A percentile compares a stretch with the other conserved stretches of the same genome.
phyloP scores from a whole-genome alignment of 306 rosid species.

The Luffa acutangula region DNA sequence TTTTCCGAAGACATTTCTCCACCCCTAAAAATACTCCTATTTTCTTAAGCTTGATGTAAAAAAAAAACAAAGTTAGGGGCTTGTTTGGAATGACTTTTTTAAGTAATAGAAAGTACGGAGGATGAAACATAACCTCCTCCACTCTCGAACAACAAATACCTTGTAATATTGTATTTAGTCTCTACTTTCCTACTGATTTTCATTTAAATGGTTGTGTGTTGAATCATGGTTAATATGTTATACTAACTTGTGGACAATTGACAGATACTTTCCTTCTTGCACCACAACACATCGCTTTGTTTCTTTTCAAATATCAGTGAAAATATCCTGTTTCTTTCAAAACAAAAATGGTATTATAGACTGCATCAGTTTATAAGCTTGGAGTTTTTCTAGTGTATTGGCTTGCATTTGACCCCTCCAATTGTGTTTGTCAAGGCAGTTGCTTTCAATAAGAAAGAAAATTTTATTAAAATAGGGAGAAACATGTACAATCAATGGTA shows the following conservation, averaged over 20 bases:
- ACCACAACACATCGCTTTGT: background rate
- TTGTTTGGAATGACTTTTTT: too few relatives aligned
- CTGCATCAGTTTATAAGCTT: background rate
- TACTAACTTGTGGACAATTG: background rate
- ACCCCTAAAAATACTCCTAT: too few relatives aligned
- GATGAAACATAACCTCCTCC: too few relatives aligned
- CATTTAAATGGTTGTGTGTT: too few relatives aligned
- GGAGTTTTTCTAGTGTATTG: background rate
- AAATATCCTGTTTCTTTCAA: background rate
- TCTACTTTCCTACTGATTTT: too few relatives aligned
- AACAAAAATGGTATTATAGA: background rate
- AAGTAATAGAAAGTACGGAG: too few relatives aligned
- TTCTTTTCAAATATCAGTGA: background rate
- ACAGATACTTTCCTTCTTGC: background rate
- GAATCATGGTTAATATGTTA: background rate
- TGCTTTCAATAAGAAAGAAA: background rate
- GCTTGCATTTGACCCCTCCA: background rate
- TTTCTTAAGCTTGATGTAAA: too few relatives aligned
- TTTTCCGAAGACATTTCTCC: too few relatives aligned
- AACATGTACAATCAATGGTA: background rate
- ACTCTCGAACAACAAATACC: too few relatives aligned
- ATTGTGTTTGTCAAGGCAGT: background rate
- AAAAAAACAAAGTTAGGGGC: too few relatives aligned
- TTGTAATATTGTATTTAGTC: background rate
- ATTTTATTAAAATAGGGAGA: background rate